Evolutionary conservation across 2,329 filamentous ascomycete species (phyloP).

Genomic region (Colletotrichum graminicola): DNA sequence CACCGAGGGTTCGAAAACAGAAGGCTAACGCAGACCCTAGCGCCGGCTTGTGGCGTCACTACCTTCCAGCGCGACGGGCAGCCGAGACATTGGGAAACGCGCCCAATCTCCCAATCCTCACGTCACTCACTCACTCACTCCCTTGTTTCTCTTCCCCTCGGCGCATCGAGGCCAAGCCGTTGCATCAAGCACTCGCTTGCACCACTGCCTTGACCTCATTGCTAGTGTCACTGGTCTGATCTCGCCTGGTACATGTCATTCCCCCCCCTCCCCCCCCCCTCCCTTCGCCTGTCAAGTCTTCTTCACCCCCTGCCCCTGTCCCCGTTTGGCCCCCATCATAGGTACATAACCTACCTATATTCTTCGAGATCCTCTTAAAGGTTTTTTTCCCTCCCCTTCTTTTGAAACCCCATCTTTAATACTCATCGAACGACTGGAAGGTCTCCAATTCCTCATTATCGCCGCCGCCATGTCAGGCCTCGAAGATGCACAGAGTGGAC

Average conservation of each 20-base stretch:
- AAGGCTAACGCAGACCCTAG: slow-evolving; percentile 33
- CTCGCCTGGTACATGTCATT: slow-evolving; percentile 27
- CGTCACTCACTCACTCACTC: slow-evolving; percentile 31
- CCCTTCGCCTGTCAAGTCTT: not conserved
- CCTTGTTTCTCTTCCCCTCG: not conserved
- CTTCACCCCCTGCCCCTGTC: not conserved
- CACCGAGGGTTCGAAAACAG: slow-evolving; percentile 6
- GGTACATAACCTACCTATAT: not conserved
- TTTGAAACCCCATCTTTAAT: not conserved
- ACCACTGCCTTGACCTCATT: too few species aligned
- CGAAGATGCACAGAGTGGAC: slow-evolving; percentile 10
- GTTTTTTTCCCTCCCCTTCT: not conserved
- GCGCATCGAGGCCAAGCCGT: slow-evolving; percentile 6
- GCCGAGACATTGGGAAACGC: slow-evolving; percentile 40
- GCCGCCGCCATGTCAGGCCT: slow-evolving; percentile 33
- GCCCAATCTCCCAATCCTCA: slow-evolving; percentile 35
- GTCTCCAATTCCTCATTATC: slow-evolving; percentile 1
- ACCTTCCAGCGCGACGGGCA: slow-evolving; percentile 31
- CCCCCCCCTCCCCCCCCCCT: slow-evolving; percentile 12
- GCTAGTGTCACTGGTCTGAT: too few species aligned
- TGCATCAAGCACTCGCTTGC: slow-evolving; percentile 4
- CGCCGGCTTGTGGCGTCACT: slow-evolving; percentile 35
- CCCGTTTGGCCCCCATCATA: slow-evolving; percentile 30
- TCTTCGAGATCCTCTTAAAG: not conserved
- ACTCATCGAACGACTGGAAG: not conserved